Percentiles rank a stretch among this genome's conserved stretches.
Evolutionary conservation across 306 rosid genomes (phyloP).

Genomic region (Ochetophila trinervis): DNA sequence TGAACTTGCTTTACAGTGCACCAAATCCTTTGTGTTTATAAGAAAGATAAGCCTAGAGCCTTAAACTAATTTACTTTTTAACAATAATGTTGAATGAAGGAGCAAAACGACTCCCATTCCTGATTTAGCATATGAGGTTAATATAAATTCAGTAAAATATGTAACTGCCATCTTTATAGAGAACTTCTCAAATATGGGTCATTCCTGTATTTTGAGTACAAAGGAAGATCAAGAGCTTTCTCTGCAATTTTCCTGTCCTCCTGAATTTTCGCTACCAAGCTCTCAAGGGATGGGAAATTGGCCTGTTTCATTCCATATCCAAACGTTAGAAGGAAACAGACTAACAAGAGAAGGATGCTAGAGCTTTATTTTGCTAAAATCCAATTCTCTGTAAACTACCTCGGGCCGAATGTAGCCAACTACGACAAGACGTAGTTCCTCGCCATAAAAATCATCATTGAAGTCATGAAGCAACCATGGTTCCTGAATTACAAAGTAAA

Average conservation of each 20-base stretch:
- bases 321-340: slow-evolving; percentile 25
- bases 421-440: slow-evolving; percentile 73
- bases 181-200: slow-evolving; percentile 46
- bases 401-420: slow-evolving; percentile 90
- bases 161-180: slow-evolving; percentile 8
- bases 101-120: too few relatives aligned
- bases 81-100: too few relatives aligned
- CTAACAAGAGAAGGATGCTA: slow-evolving; percentile 9
- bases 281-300: slow-evolving; percentile 75
- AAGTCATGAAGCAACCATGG: slow-evolving; percentile 96
- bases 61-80: neutral
- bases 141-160: too few relatives aligned
- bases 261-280: slow-evolving; percentile 71
- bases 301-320: slow-evolving; percentile 44
- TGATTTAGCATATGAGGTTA: too few relatives aligned
- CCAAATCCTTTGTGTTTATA: neutral
- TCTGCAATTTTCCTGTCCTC: slow-evolving; percentile 70
- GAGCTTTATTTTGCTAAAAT: neutral
- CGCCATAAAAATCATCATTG: slow-evolving; percentile 70
- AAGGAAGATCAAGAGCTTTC: slow-evolving; percentile 81
- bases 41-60: neutral
- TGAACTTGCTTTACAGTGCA: neutral
- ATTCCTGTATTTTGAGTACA: slow-evolving; percentile 62
- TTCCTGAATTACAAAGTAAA: slow-evolving; percentile 47
- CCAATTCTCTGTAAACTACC: slow-evolving; percentile 39